A percentile compares a stretch with the other conserved stretches of the same genome.
These are phyloP conservation scores for Eucalyptus virginea DNA, from an alignment of 345 rosid genomes.

Conservation along the genomic window DNA sequence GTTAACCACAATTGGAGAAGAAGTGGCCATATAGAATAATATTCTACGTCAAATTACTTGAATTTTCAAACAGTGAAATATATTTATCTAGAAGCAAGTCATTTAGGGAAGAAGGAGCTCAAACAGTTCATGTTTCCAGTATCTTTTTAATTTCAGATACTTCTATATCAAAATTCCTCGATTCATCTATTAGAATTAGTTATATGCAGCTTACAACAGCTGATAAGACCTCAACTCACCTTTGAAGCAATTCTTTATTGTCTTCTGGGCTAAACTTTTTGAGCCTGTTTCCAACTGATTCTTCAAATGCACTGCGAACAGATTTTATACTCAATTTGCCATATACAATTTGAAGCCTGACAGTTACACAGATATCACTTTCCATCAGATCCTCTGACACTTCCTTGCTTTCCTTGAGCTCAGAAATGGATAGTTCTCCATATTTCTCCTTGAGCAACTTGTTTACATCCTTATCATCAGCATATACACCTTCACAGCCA, in stretches of 20 bases:
- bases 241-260: slow-evolving; percentile 62
- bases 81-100: not conserved
- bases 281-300: slow-evolving; percentile 76
- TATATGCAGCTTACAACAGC: not conserved
- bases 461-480: slow-evolving; percentile 47
- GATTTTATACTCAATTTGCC: slow-evolving; percentile 59
- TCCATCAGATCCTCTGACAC: slow-evolving; percentile 49
- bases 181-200: not conserved
- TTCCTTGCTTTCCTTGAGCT: slow-evolving; percentile 41
- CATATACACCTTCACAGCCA: slow-evolving; percentile 53
- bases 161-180: not conserved
- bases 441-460: slow-evolving; percentile 47
- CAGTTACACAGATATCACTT: slow-evolving; percentile 54
- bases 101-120: not conserved
- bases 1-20: not conserved
- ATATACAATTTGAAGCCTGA: slow-evolving; percentile 76
- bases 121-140: not conserved
- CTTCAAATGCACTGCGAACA: slow-evolving; percentile 73
- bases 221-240: slow-evolving; percentile 17
- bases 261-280: slow-evolving; percentile 52
- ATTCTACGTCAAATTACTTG: not conserved
- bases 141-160: not conserved
- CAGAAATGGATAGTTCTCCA: slow-evolving; percentile 38
- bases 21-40: not conserved
- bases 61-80: not conserved